Percentiles rank a stretch among this genome's conserved stretches.
These are phyloP conservation scores for Penicillium canescens DNA, from an alignment of 495 filamentous ascomycete genomes.

Conservation along the genomic window DNA sequence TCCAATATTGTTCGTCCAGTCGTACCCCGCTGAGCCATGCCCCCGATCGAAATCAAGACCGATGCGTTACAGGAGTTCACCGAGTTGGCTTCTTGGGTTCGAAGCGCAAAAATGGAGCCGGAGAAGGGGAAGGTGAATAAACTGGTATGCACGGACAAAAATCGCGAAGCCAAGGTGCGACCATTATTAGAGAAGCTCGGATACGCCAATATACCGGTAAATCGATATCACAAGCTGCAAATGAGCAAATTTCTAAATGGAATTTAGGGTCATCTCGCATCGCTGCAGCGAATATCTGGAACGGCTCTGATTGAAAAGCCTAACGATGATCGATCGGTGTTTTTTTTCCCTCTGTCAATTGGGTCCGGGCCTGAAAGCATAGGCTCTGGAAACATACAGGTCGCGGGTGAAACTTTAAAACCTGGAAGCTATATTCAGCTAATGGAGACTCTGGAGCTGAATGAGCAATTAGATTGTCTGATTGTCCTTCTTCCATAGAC, in stretches of 20 bases:
- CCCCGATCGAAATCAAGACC: too few relatives aligned
- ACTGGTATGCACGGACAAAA: background rate
- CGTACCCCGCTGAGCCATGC: too few relatives aligned
- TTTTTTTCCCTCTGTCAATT: conserved; percentile 7
- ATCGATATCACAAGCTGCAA: too few relatives aligned
- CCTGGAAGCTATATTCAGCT: background rate
- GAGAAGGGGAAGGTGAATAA: too few relatives aligned
- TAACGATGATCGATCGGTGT: background rate
- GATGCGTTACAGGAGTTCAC: too few relatives aligned
- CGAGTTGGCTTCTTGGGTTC: too few relatives aligned
- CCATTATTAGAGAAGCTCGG: conserved; percentile 1
- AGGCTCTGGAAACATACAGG: background rate
- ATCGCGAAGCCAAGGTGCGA: background rate
- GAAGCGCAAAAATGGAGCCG: too few relatives aligned
- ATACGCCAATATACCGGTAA: background rate
- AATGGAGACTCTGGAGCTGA: background rate
- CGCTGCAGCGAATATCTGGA: background rate
- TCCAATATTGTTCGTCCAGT: too few relatives aligned
- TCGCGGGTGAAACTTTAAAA: background rate
- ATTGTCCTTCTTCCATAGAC: background rate
- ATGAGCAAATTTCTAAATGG: background rate
- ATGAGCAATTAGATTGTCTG: background rate
- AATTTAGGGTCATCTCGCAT: background rate
- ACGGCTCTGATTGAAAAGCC: background rate
- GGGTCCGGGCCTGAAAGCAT: too few relatives aligned